Evolutionary conservation across 805 yeast species (phyloP).

Genomic region (Danielozyma ontarioensis): DNA sequence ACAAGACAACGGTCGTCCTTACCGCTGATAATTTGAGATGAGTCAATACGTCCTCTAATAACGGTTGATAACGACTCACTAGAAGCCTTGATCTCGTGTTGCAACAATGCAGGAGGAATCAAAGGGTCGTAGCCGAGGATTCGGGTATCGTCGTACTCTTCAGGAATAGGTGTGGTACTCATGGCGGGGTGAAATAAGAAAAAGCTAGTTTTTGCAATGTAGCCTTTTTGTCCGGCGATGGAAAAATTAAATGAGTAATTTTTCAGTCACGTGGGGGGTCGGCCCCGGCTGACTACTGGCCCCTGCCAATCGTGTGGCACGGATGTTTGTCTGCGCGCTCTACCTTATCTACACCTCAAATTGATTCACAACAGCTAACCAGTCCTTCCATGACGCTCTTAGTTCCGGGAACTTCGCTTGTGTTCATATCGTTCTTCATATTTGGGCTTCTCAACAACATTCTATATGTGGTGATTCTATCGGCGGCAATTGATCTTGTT

Average conservation of each 20-base stretch:
- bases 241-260: background rate
- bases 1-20: constrained; percentile 80
- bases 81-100: constrained; percentile 73
- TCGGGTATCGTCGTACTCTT: constrained; percentile 71
- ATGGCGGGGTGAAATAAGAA: too few species aligned
- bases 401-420: too few species aligned
- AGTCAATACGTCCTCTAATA: constrained; percentile 70
- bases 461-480: constrained; percentile 81
- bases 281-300: too few species aligned
- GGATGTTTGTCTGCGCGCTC: too few species aligned
- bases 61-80: constrained; percentile 56
- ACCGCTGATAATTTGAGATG: constrained; percentile 67
- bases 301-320: too few species aligned
- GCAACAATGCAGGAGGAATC: constrained; percentile 86
- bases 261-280: background rate
- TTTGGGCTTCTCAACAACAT: constrained; percentile 88
- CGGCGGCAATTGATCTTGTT: constrained; percentile 90
- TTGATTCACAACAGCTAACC: too few species aligned
- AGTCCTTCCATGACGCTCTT: too few species aligned
- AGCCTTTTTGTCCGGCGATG: too few species aligned
- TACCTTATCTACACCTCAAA: too few species aligned
- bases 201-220: too few species aligned
- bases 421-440: constrained; percentile 60
- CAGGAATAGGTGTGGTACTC: constrained; percentile 50
- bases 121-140: constrained; percentile 90